Evolutionary conservation across 805 yeast species (phyloP), one percentile per base, ranked within the genome.

Genomic region (Metschnikowia picachoensis): DNA sequence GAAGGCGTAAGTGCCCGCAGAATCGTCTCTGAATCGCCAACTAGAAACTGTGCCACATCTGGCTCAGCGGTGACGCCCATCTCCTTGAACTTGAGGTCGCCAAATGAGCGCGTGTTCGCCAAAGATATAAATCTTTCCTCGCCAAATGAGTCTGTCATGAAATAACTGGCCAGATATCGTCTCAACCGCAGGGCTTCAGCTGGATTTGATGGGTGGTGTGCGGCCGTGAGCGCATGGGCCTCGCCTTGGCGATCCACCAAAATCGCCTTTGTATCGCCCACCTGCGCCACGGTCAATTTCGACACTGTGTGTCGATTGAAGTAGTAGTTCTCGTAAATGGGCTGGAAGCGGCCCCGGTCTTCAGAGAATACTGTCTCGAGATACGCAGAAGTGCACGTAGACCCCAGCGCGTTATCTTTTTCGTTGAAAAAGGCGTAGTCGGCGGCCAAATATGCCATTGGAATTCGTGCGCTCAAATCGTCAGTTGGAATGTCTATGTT

Each of bases 91-190:
- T 75, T 71, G 13, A 83, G 59, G 66, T 94, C 99, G 35, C 99
- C 99, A 74, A 94, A 94, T 1, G 97, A 76, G 53, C 99, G 76
- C 1, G 99, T 94, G 60, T 94, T 94, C 17, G 97, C 96, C 60
- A 82, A 84, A 52, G 82, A 77, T 32, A 86, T 78, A 57, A 83
- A 91, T 47, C 98, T 63, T 59, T 86, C 88, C 59, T 90, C 95
- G 7, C 99, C 99, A 70, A 91, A 92, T 3, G 97, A 85, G 62
- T 92, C 98, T 7, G 86, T 82, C 82, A 79, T 78, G 59, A 85
- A 78, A 33, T 80, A 81, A 7, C 85, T 74, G 28, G 75, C 66
- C 16, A 83, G 72, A 56, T 74, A 85, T 50, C 79, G 77, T 27
- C 85, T 74, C 37, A 94, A 68, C 48, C 99, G 71, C 41, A 79